These are phyloP conservation scores for Patellifolia procumbens DNA, from an alignment of 179 eudicot species.

Conservation along the genomic window DNA sequence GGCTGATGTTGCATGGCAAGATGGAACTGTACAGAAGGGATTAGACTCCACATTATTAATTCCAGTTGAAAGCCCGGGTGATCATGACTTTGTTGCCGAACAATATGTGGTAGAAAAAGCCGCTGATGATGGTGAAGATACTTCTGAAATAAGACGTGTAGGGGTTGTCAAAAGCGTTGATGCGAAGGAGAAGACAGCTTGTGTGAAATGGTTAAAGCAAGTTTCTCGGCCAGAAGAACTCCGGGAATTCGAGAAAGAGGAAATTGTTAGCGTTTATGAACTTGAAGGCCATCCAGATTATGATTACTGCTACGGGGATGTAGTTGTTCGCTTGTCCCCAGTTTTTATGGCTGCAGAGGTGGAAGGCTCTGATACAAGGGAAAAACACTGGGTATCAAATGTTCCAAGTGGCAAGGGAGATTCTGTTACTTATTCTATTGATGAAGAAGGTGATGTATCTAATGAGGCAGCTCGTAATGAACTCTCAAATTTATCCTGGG, in stretches of 20 bases:
- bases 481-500: constrained; percentile 85
- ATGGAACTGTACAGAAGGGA: constrained; percentile 61
- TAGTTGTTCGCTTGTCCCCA: constrained; percentile 84
- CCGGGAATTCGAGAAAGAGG: constrained; percentile 82
- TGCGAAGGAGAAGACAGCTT: constrained; percentile 92
- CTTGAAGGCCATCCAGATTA: constrained; percentile 94
- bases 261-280: constrained; percentile 96
- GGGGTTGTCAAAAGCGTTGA: constrained; percentile 91
- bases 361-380: constrained; percentile 31
- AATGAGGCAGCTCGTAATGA: constrained; percentile 40
- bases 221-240: constrained; percentile 83
- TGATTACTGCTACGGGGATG: constrained; percentile 98
- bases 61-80: constrained; percentile 93
- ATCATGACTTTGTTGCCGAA: constrained; percentile 94
- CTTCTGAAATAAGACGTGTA: constrained; percentile 66
- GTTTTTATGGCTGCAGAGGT: constrained; percentile 39
- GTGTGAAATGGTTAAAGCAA: constrained; percentile 85
- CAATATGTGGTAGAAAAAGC: constrained; percentile 95
- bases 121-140: constrained; percentile 60
- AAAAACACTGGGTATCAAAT: constrained; percentile 31
- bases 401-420: constrained; percentile 35
- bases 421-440: constrained; percentile 17
- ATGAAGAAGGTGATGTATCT: constrained; percentile 26
- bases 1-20: constrained; percentile 96
- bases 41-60: constrained; percentile 67